Conservation (phyloP, 2,329 filamentous ascomycete genomes). For the Hymenoscyphus albidus region DNA sequence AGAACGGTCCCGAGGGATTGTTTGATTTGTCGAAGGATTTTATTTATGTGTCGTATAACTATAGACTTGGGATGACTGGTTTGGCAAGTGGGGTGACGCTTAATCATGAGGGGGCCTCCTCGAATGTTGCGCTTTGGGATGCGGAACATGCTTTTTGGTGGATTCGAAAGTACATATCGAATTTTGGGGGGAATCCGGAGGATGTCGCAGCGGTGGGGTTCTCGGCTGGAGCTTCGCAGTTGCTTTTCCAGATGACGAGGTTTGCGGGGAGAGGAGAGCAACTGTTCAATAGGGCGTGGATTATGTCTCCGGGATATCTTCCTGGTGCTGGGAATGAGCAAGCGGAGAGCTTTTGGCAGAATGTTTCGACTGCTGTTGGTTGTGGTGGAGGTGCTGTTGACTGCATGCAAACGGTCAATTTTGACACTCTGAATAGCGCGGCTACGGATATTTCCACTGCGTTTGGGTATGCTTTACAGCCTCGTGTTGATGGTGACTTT, state of each 20-base stretch:
- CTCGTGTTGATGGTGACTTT: constrained; percentile 38
- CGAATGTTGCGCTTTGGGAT: constrained; percentile 33
- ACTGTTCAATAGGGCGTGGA: constrained; percentile 33
- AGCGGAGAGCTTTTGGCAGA: constrained; percentile 34
- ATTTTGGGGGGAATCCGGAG: constrained; percentile 45
- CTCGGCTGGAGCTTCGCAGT: constrained; percentile 45
- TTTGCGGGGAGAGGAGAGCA: constrained; percentile 35
- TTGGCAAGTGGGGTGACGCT: constrained; percentile 31
- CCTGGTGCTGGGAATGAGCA: constrained; percentile 38
- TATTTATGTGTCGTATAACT: constrained; percentile 36
- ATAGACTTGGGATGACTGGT: constrained; percentile 34
- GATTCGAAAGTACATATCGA: constrained; percentile 44
- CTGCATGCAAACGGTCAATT: constrained; percentile 35
- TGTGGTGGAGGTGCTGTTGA: constrained; percentile 31
- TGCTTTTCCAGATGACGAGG: constrained; percentile 35
- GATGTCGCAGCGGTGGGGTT: constrained; percentile 47
- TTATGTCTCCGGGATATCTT: constrained; percentile 35
- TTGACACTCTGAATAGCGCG: constrained; percentile 32
- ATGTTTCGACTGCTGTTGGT: constrained; percentile 34
- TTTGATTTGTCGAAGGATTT: constrained; percentile 34
- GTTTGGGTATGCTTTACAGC: constrained; percentile 37
- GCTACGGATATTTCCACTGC: constrained; percentile 26
- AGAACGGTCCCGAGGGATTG: constrained; percentile 37
- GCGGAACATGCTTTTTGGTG: constrained; percentile 46
- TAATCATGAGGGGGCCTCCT: constrained; percentile 32